Conservation (phyloP, 179 eudicot species). For the Camellia oleifera region DNA sequence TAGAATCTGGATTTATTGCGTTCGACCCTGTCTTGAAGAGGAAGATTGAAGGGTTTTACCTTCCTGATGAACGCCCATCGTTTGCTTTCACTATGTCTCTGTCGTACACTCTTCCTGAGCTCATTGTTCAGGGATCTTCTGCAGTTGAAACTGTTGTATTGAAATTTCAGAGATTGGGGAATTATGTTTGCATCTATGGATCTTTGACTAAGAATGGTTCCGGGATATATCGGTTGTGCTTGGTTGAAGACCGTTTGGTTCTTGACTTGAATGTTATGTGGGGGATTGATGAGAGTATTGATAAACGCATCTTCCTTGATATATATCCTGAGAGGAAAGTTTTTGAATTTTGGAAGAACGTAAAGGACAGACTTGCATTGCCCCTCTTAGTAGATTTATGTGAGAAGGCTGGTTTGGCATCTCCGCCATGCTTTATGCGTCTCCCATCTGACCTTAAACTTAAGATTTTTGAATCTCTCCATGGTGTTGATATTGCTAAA, state of each 20-base stretch:
- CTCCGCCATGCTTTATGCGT: conserved; percentile 73
- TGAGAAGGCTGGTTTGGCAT: conserved; percentile 54
- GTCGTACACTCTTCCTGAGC: conserved; percentile 63
- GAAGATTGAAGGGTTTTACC: conserved; percentile 49
- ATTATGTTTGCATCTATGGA: conserved; percentile 57
- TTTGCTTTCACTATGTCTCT: conserved; percentile 46
- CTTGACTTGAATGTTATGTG: conserved; percentile 53
- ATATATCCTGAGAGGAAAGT: conserved; percentile 52
- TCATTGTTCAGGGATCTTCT: conserved; percentile 15
- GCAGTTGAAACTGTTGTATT: conserved; percentile 39
- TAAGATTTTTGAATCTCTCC: conserved; percentile 60
- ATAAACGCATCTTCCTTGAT: conserved; percentile 10
- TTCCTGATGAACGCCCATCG: conserved; percentile 59
- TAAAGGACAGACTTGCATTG: conserved; percentile 73
- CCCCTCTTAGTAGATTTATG: conserved; percentile 80
- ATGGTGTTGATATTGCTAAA: conserved; percentile 63
- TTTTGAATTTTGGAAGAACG: conserved; percentile 73
- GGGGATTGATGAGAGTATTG: conserved; percentile 33
- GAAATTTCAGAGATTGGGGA: conserved; percentile 73
- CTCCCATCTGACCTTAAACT: conserved; percentile 84
- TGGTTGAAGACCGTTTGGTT: conserved; percentile 57
- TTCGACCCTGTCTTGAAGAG: conserved; percentile 44
- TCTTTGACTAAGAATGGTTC: conserved; percentile 42
- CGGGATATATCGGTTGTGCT: conserved; percentile 37
- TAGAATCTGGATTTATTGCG: conserved; percentile 78